Conservation (phyloP, 2,329 filamentous ascomycete species). For the Talaromyces sp. region DNA sequence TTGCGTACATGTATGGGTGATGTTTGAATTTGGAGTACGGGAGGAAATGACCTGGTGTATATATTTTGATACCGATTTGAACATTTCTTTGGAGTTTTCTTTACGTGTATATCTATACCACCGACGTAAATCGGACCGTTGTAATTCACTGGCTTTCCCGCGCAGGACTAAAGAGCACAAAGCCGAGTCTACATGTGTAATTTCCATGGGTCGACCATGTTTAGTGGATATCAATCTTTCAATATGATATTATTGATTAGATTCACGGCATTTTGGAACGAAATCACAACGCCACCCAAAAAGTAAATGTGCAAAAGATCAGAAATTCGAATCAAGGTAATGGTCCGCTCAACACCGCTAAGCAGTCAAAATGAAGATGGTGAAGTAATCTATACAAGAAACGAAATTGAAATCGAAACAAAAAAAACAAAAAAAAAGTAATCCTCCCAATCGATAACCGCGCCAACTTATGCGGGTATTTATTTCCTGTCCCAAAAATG, state of each 20-base stretch:
- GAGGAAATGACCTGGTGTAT: neutral
- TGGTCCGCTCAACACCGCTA: neutral
- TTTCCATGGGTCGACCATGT: neutral
- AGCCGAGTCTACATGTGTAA: neutral
- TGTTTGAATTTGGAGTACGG: neutral
- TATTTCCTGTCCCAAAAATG: neutral
- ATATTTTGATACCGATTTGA: too few species aligned
- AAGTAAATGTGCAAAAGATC: neutral
- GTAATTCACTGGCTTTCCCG: neutral
- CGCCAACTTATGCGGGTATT: neutral
- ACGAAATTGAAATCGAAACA: neutral
- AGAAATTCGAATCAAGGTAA: neutral
- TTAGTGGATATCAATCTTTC: neutral
- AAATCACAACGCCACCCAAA: too few species aligned
- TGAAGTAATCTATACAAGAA: neutral
- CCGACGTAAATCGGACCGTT: neutral
- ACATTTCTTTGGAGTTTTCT: too few species aligned
- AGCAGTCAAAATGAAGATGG: neutral
- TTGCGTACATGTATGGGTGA: neutral
- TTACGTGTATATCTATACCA: neutral
- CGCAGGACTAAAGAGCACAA: neutral
- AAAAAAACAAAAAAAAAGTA: neutral
- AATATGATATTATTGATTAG: neutral
- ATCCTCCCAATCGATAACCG: neutral
- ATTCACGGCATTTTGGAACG: neutral